Evolutionary conservation across 2,329 filamentous ascomycete species (phyloP).

Genomic region (Ceratocystis diversiconidia): DNA sequence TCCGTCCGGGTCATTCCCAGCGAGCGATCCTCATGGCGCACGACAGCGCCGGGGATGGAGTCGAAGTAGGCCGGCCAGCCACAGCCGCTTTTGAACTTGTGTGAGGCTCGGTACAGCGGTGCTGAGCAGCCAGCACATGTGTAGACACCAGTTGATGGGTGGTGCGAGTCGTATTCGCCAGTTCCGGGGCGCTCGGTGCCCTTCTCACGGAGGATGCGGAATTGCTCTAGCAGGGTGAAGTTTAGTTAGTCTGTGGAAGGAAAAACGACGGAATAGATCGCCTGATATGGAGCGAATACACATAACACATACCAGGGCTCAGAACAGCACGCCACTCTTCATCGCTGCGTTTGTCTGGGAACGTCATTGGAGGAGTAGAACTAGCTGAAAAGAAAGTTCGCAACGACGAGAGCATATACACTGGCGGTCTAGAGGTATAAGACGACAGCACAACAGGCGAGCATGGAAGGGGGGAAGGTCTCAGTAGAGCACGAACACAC

Average conservation of each 20-base stretch:
- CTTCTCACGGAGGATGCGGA: slow-evolving; percentile 80
- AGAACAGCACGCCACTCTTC: slow-evolving; percentile 85
- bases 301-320: slow-evolving; percentile 36
- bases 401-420: slow-evolving; percentile 53
- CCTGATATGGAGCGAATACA: not conserved
- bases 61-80: slow-evolving; percentile 99
- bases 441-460: not conserved
- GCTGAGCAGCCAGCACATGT: slow-evolving; percentile 73
- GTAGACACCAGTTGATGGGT: slow-evolving; percentile 63
- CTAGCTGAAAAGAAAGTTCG: slow-evolving; percentile 50
- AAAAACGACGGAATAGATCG: not conserved
- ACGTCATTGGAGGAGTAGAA: slow-evolving; percentile 43
- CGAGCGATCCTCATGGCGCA: slow-evolving; percentile 58
- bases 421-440: not conserved
- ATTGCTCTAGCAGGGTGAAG: slow-evolving; percentile 56
- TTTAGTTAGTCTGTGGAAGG: not conserved
- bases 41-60: slow-evolving; percentile 80
- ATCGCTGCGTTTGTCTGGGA: slow-evolving; percentile 65
- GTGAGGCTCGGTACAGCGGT: slow-evolving; percentile 79
- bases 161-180: slow-evolving; percentile 79
- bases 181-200: slow-evolving; percentile 73
- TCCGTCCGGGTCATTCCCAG: slow-evolving; percentile 80
- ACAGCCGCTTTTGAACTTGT: slow-evolving; percentile 94
- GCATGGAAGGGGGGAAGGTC: not conserved
- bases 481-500: not conserved